Evolutionary conservation across 1,139 yeast genomes (phyloP).

Genomic region (Pichia sp.): DNA sequence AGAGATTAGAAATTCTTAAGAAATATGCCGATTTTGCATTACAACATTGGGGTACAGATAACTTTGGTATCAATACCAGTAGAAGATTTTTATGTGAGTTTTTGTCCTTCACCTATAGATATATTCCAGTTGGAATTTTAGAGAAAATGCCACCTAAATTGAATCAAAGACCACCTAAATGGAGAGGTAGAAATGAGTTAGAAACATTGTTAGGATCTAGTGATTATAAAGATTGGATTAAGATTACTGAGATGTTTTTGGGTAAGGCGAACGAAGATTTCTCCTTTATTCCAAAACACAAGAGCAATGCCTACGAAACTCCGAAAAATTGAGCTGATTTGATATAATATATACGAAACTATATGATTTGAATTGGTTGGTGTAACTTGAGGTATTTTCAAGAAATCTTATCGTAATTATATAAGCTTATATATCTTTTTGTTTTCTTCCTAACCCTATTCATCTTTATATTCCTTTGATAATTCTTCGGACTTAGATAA

Average conservation of each 20-base stretch:
- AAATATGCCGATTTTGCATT: slow-evolving; percentile 72
- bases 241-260: slow-evolving; percentile 90
- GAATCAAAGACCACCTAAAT: slow-evolving; percentile 89
- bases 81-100: slow-evolving; percentile 93
- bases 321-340: slow-evolving; percentile 3
- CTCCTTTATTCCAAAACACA: slow-evolving; percentile 86
- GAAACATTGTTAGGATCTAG: slow-evolving; percentile 83
- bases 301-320: slow-evolving; percentile 66
- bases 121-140: slow-evolving; percentile 87
- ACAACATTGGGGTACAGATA: slow-evolving; percentile 98
- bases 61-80: slow-evolving; percentile 81
- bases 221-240: slow-evolving; percentile 92
- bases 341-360: neutral
- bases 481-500: slow-evolving; percentile 67
- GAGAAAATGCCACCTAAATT: slow-evolving; percentile 83
- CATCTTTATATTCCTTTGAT: slow-evolving; percentile 46
- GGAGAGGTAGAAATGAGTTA: slow-evolving; percentile 91
- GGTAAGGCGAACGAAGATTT: slow-evolving; percentile 76
- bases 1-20: slow-evolving; percentile 68
- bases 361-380: neutral
- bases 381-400: too few species aligned
- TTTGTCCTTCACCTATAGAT: slow-evolving; percentile 87
- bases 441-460: slow-evolving; percentile 20
- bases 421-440: neutral
- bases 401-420: neutral